Percentiles rank a stretch among this genome's conserved stretches.
Conservation (phyloP, 2,329 filamentous ascomycete species). For the Fusarium pseudocircinatum region DNA sequence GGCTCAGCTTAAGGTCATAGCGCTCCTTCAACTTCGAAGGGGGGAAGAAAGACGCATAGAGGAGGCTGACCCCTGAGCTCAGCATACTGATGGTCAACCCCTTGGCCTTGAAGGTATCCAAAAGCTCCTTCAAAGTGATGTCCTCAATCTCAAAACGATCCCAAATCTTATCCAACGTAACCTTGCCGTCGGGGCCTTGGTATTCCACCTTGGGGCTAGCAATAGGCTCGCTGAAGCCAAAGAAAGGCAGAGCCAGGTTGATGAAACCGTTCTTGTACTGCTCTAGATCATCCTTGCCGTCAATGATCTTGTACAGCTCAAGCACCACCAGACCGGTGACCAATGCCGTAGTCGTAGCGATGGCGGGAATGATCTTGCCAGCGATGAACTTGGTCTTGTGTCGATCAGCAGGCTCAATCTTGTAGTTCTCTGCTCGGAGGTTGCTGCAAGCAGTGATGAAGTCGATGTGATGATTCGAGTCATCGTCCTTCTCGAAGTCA, state of each 20-base stretch:
- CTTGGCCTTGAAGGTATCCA: constrained; percentile 81
- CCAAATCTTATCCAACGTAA: constrained; percentile 95
- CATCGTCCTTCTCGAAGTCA: constrained; percentile 99
- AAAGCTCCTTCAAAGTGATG: constrained; percentile 83
- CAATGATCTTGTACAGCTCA: constrained; percentile 95
- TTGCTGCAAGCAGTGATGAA: constrained; percentile 99
- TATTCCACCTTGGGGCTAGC: constrained; percentile 93
- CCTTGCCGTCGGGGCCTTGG: constrained; percentile 78
- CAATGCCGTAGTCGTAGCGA: constrained; percentile 94
- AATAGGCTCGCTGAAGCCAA: constrained; percentile 97
- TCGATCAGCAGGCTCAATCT: constrained; percentile 88
- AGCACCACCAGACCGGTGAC: constrained; percentile 93
- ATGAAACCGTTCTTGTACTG: constrained; percentile 99
- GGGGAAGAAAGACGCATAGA: constrained; percentile 94
- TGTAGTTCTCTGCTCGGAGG: constrained; percentile 96
- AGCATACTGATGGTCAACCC: constrained; percentile 91
- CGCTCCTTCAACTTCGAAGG: constrained; percentile 82
- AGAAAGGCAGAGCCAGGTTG: constrained; percentile 96
- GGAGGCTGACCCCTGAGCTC: constrained; percentile 93
- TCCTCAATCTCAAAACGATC: constrained; percentile 93
- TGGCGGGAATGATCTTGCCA: constrained; percentile 98
- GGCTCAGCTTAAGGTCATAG: constrained; percentile 82
- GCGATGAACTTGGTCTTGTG: constrained; percentile 99
- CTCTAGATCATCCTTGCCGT: constrained; percentile 95
- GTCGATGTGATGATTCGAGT: constrained; percentile 97